Base-by-base conservation (phyloP, 768 basidiomycete species). In the Termitomyces sp. region DNA sequence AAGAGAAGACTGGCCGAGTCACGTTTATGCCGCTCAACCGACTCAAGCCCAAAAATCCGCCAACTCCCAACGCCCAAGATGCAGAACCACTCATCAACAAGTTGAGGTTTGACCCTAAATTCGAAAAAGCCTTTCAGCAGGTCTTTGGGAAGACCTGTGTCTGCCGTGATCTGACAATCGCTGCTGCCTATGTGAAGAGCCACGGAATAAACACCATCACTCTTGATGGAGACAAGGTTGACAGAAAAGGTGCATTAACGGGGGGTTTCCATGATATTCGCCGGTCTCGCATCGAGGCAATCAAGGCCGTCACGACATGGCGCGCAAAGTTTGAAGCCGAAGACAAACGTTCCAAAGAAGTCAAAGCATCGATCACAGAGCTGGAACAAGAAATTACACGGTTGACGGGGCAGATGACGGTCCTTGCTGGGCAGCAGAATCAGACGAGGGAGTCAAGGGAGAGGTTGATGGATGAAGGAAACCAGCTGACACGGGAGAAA, bases 11-110 rank as follows among this genome's bases (percentile, higher is more conserved):
- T 12, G 97, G 96, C 2, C 87, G 97, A 51, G 91, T 99, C 8
- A 99, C 97, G 0, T 98, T 98, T 75, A 95, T 99, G 89, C 97
- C 97, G 20, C 82, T 99, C 40, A 98, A 98, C 72, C 89, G 97
- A 14, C 85, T 99, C 58, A 88, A 89, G 65, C 89, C 90, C 53
- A 92, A 90, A 62, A 79, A 79, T 37, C 76, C 79, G 1, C 77
- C 82, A 0, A 76, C 84, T 20, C 88, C 88, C 9, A 79, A 89
- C 74, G 88, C 86, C 0, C 82, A 86, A 58, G 89, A 92, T 60
- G 87, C 88, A 0, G 86, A 91, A 54, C 91, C 91, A 0, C 83
- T 94, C 47, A 80, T 99, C 32, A 81, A 85, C 60, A 95, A 94
- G 69, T 82, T 99, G 55, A 79, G 79, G 2, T 98, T 85, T 68